Base-by-base conservation (phyloP, 129 eudicot species). In the Tanacetum coccineum region DNA sequence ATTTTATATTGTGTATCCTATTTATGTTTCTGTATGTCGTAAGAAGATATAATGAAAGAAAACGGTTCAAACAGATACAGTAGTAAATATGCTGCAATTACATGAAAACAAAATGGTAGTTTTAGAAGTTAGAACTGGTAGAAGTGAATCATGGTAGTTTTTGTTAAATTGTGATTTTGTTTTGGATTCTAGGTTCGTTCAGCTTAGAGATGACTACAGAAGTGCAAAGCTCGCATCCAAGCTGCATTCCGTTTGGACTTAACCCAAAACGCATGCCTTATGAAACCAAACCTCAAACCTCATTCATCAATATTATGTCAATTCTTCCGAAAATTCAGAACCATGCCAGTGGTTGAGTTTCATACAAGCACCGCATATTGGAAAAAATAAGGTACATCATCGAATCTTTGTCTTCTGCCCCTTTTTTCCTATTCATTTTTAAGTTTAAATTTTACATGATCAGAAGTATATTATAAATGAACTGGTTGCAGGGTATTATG, bases 201-300 rank as follows among this genome's bases (percentile, higher is more conserved):
- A 85, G 70, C 89, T 88, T 22, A 78, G 96, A 66, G 96, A 88
- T 3, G 96, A 88, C 83, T 88, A 85, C 70, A 88, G 87, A 77
- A 85, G 93, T 54, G 92, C 96, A 69, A 88, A 78, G 62, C 83
- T 88, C 1, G 96, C 96, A 51, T 64, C 92, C 58, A 80, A 73
- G 67, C 96, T 88, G 48, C 67, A 76, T 81, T 82, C 92, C 42
- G 76, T 85, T 61, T 88, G 95, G 91, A 14, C 75, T 26, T 77
- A 82, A 76, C 76, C 82, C 13, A 47, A 46, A 61, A 72, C 60
- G 50, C 46, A 22, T 48, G 50, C 26, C 5, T 59, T 59, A 10
- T 62, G 66, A 50, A 30, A 30, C 8, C 39, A 30, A 28, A 30
- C 39, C 39, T 30, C 39, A 30, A 30, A 30, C 39, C 39, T 30